Conservation (phyloP, 257 asterid species). For the Rhazya stricta region DNA sequence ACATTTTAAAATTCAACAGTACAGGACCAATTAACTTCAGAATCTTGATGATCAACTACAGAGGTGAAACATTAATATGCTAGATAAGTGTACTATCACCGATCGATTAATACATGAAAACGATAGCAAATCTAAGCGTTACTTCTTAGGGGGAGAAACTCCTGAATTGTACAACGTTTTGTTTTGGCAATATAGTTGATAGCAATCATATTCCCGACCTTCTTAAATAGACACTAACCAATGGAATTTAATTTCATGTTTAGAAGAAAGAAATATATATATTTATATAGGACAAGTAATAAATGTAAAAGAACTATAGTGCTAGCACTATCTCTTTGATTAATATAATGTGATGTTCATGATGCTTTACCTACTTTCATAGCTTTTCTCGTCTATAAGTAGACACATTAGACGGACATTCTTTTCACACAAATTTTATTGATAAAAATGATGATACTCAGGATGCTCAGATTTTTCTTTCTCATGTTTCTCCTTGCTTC, state of each 20-base stretch:
- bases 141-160: not conserved
- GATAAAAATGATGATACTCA: not conserved
- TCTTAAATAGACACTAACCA: not conserved
- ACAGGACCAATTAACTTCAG: too few species aligned
- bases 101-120: not conserved
- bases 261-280: not conserved
- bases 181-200: not conserved
- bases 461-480: not conserved
- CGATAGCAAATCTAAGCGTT: not conserved
- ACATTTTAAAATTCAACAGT: too few species aligned
- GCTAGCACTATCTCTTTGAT: not conserved
- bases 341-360: not conserved
- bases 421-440: not conserved
- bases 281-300: too few species aligned
- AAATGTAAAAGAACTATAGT: too few species aligned
- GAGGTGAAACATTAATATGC: too few species aligned
- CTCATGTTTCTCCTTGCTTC: slow-evolving; percentile 10
- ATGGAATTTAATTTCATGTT: not conserved
- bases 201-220: not conserved
- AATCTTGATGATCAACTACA: too few species aligned
- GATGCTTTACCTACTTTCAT: not conserved
- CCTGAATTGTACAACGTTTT: not conserved
- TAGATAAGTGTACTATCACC: too few species aligned
- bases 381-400: not conserved
- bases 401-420: not conserved